Evolutionary conservation across 352 stramenopile species (phyloP).

Genomic region (Globisporangium yorkense): DNA sequence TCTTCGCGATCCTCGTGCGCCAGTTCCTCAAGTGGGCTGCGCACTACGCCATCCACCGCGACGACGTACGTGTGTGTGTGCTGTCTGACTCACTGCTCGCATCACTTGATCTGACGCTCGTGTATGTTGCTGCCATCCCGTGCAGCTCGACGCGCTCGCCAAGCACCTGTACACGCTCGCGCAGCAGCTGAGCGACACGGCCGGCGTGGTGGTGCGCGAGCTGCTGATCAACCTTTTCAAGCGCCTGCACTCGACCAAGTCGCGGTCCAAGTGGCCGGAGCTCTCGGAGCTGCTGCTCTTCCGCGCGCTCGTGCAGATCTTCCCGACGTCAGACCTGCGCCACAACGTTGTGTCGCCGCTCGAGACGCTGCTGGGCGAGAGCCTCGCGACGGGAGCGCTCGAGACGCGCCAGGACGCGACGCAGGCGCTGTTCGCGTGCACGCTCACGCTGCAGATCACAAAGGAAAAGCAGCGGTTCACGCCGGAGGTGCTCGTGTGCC

Average conservation of each 20-base stretch:
- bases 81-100: not conserved
- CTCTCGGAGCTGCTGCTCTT: conserved; percentile 90
- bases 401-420: conserved; percentile 68
- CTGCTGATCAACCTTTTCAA: conserved; percentile 89
- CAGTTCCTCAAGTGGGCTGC: conserved; percentile 90
- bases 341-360: conserved; percentile 92
- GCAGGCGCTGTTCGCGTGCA: conserved; percentile 74
- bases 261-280: conserved; percentile 79
- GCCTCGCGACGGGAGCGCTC: conserved; percentile 74
- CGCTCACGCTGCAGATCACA: conserved; percentile 63
- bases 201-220: conserved; percentile 84
- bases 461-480: conserved; percentile 88
- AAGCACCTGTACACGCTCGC: conserved; percentile 86
- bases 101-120: conserved; percentile 23
- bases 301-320: conserved; percentile 85
- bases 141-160: conserved; percentile 74
- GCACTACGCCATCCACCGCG: conserved; percentile 59
- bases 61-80: conserved; percentile 34
- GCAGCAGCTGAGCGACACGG: conserved; percentile 88
- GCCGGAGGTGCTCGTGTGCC: conserved; percentile 72
- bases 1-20: conserved; percentile 92
- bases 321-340: conserved; percentile 92
- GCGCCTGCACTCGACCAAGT: conserved; percentile 78
- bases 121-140: not conserved
- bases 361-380: conserved; percentile 89